Base-by-base conservation (phyloP, 257 asterid species). In the Avicennia marina region DNA sequence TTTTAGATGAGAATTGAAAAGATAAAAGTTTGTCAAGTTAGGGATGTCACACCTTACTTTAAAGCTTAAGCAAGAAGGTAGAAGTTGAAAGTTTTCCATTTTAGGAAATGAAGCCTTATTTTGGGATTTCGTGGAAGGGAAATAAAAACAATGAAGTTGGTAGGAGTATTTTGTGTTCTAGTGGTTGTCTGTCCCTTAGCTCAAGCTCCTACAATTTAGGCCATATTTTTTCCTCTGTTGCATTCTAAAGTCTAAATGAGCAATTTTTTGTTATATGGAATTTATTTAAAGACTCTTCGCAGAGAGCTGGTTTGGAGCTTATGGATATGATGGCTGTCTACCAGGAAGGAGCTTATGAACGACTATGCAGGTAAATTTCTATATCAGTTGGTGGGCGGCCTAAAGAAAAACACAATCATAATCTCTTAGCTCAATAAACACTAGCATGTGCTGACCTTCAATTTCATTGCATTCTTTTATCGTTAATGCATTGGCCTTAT, bases 251-350 rank as follows among this genome's bases (percentile, higher is more conserved):
- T 53, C 51, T 61, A 31, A 70, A 63, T 21, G 31, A 20, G 16
- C 39, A 31, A 4, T 13, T 44, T 36, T 47, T 56, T 59, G 21
- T 31, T 48, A 53, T 53, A n/a, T 42, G 32, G 47, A 60, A 68
- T 61, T 80, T 62, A 78, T 74, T 75, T 66, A 49, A 75, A 67
- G 55, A 61, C 63, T 59, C 62, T 72, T 67, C 52, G 75, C 90
- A 91, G 98, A 89, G 95, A 63, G 98, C 98, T 60, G 98, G 98
- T 62, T 68, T 91, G 87, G 97, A 88, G 81, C 95, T 88, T 55
- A 91, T 91, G 98, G 98, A 91, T 81, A 85, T 91, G 96, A 91
- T 91, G 98, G 93, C 96, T 68, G 94, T 83, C 76, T 85, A 91
- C 81, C 98, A 91, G 78, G 98, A 91, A 78, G 98, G 96, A 45